Percentiles rank a stretch among this genome's conserved stretches.
Conservation (phyloP, 2,329 filamentous ascomycete genomes). For the Colletotrichum orchidophilum region DNA sequence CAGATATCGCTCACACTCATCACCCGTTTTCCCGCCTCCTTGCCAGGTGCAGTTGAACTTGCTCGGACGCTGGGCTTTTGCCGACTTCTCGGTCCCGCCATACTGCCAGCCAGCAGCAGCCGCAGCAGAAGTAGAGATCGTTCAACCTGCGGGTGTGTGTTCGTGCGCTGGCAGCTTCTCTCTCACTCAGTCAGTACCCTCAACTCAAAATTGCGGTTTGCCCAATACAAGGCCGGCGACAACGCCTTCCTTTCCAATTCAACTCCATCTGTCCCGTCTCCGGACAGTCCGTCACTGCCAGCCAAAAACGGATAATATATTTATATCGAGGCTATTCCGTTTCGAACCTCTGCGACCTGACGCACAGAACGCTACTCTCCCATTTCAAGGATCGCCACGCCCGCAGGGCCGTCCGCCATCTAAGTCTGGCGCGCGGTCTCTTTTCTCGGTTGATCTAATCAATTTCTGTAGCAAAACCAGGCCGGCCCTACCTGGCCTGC, state of each 20-base stretch:
- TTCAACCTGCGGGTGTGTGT: constrained; percentile 5
- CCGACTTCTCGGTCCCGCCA: constrained; percentile 19
- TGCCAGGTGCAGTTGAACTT: background rate
- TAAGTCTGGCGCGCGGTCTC: constrained; percentile 34
- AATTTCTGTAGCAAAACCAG: constrained; percentile 38
- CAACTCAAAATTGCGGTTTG: background rate
- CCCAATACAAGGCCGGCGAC: background rate
- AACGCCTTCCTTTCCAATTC: background rate
- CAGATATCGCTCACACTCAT: background rate
- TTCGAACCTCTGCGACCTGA: constrained; percentile 31
- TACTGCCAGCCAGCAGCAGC: background rate
- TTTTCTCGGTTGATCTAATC: constrained; percentile 39
- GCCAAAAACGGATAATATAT: constrained; percentile 21
- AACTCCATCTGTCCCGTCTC: background rate
- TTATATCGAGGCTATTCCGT: constrained; percentile 34
- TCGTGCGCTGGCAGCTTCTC: constrained; percentile 28
- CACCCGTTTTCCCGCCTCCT: background rate
- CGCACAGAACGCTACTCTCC: constrained; percentile 31
- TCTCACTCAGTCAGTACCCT: background rate
- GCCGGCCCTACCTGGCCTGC: constrained; percentile 34
- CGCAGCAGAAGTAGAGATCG: background rate
- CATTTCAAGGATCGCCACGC: constrained; percentile 34
- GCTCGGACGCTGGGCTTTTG: constrained; percentile 13
- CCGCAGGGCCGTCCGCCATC: constrained; percentile 28
- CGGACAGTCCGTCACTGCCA: background rate